Evolutionary conservation across 2,329 filamentous ascomycete species (phyloP).

Genomic region (Keithomyces neogunnii): DNA sequence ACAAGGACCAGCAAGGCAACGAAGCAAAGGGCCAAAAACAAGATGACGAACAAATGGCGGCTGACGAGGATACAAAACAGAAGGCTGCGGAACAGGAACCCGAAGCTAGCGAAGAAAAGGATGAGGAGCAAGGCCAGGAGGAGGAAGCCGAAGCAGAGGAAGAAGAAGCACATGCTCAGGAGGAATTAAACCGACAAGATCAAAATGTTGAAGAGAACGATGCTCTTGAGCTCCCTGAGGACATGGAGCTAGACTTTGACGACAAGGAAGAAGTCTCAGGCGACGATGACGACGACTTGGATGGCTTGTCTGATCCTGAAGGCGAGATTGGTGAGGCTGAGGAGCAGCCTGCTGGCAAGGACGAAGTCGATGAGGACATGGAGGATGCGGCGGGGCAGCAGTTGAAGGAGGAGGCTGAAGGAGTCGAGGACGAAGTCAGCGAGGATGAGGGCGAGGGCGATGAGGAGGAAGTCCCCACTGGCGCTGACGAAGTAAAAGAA

Average conservation of each 20-base stretch:
- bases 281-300: conserved; percentile 48
- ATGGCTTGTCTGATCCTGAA: conserved; percentile 47
- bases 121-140: conserved; percentile 23
- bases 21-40: conserved; percentile 62
- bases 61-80: conserved; percentile 49
- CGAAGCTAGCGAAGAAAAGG: conserved; percentile 29
- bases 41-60: conserved; percentile 51
- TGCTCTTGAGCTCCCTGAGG: conserved; percentile 74
- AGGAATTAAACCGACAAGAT: conserved; percentile 53
- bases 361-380: conserved; percentile 26
- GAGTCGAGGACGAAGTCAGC: conserved; percentile 36
- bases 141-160: conserved; percentile 45
- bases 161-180: conserved; percentile 45
- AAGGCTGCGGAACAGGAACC: conserved; percentile 37
- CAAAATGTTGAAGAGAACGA: conserved; percentile 77
- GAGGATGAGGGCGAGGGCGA: conserved; percentile 36
- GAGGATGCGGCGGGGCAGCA: conserved; percentile 29
- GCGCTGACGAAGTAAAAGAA: conserved; percentile 45
- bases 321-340: conserved; percentile 32
- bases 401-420: conserved; percentile 29
- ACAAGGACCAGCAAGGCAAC: conserved; percentile 73
- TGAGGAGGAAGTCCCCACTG: conserved; percentile 30
- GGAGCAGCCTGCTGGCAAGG: conserved; percentile 22
- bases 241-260: conserved; percentile 78
- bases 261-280: conserved; percentile 51